phyloP scores from a whole-genome alignment of 768 basidiomycete species.

The Termitomyces bulborhizus region DNA sequence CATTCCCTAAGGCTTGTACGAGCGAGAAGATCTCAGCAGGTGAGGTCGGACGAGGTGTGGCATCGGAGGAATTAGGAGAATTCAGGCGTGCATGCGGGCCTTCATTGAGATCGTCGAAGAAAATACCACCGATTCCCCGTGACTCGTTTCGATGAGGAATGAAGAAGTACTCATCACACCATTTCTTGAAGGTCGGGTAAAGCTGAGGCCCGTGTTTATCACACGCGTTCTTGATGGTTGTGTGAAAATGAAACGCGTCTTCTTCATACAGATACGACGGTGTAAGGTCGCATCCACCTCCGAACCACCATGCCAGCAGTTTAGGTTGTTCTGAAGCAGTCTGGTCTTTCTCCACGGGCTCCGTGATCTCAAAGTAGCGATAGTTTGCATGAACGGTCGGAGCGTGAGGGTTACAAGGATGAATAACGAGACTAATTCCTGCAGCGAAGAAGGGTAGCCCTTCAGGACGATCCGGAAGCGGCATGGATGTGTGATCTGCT shows the following conservation, averaged over 20 bases:
- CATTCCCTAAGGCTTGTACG: conserved; percentile 62
- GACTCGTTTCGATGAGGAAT: conserved; percentile 83
- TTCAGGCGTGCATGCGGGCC: conserved; percentile 61
- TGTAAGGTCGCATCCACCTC: conserved; percentile 92
- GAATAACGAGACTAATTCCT: conserved; percentile 88
- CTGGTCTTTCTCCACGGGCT: conserved; percentile 25
- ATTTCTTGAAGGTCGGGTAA: conserved; percentile 80
- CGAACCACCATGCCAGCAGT: conserved; percentile 95
- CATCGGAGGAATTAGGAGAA: conserved; percentile 21
- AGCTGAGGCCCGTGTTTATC: conserved; percentile 62
- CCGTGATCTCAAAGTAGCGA: conserved; percentile 92
- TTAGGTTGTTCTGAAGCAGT: conserved; percentile 35
- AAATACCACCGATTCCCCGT: conserved; percentile 90
- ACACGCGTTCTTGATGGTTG: conserved; percentile 68
- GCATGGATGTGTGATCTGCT: conserved; percentile 78
- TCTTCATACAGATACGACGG: conserved; percentile 88
- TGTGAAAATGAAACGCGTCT: conserved; percentile 86
- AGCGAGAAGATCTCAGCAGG: conserved; percentile 74
- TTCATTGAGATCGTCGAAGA: conserved; percentile 88
- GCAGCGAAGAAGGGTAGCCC: conserved; percentile 91
- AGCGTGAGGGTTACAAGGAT: conserved; percentile 89
- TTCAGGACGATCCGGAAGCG: conserved; percentile 51
- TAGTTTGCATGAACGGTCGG: conserved; percentile 96
- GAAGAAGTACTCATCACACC: conserved; percentile 98
- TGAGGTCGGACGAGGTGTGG: conserved; percentile 40